Base-by-base conservation (phyloP, 2,329 filamentous ascomycete species). In the Verticillium alfalfae region DNA sequence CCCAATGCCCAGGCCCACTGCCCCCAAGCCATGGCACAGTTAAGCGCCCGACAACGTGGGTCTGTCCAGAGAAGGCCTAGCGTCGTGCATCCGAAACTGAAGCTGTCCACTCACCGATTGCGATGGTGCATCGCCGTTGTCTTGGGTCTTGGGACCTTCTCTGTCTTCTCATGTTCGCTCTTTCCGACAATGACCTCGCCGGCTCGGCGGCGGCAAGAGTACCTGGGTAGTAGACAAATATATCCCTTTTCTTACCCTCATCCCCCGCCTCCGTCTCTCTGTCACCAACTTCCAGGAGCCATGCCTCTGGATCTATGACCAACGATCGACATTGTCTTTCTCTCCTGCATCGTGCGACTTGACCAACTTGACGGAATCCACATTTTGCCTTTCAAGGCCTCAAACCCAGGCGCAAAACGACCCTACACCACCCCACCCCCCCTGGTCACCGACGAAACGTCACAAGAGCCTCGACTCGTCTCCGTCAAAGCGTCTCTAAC, bases 401-500 rank as follows among this genome's bases (percentile, higher is more conserved):
- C 45, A 31, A 52, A n/a, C 18, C 45, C 45, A 10, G 36, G 36
- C n/a, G 12, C 45, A n/a, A 10, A n/a, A 26, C 26, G 5, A 31
- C 26, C 26, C 26, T 31, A 4, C 26, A 31, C 26, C 26, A 10
- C n/a, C 8, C 18, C 45, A 18, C 22, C 45, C 62, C 71, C 73
- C 73, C 71, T 75, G 54, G 73, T 70, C 68, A 37, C 63, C 67
- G 67, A 64, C 73, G 75, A 76, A 77, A 77, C 74, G 69, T 66
- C 71, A 71, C 64, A 66, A 70, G 69, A 69, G 69, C 70, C 68
- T 68, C 66, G 66, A 66, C 62, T 13, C 63, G 61, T 68, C 71
- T 65, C 71, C 68, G 72, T 73, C 76, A 72, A 76, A 75, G 75
- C 76, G 70, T 71, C 75, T 78, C 76, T 78, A 74, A 80, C 78